Percentiles rank a stretch among this genome's conserved stretches.
These are phyloP conservation scores for Oryza glaberrima DNA, from an alignment of 176 grass and related monocot genomes.

Conservation along the genomic window DNA sequence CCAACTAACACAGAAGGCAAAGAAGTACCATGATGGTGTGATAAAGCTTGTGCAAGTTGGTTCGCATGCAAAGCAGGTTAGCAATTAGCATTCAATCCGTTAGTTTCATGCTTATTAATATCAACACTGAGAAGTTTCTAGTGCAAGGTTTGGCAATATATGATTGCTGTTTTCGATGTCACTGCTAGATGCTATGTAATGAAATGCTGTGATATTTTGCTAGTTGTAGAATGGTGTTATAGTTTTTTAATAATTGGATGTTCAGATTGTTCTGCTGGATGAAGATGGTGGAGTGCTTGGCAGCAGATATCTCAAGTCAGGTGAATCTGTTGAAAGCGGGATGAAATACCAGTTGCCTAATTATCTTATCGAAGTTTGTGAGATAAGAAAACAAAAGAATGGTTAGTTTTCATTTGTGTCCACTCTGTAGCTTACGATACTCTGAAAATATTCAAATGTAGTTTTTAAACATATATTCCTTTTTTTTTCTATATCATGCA, in stretches of 20 bases:
- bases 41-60: slow-evolving; percentile 59
- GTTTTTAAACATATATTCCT: background rate
- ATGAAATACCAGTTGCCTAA: slow-evolving; percentile 57
- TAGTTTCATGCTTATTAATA: slow-evolving; percentile 22
- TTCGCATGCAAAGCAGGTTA: slow-evolving; percentile 72
- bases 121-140: slow-evolving; percentile 10
- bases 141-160: slow-evolving; percentile 10
- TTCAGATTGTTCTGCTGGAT: slow-evolving; percentile 67
- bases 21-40: slow-evolving; percentile 83
- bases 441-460: background rate
- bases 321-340: slow-evolving; percentile 67
- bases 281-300: slow-evolving; percentile 61
- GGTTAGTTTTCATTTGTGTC: slow-evolving; percentile 50
- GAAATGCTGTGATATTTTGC: slow-evolving; percentile 16
- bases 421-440: background rate
- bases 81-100: background rate
- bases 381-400: slow-evolving; percentile 39
- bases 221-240: slow-evolving; percentile 5
- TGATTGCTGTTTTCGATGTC: slow-evolving; percentile 27
- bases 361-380: slow-evolving; percentile 70
- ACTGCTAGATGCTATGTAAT: slow-evolving; percentile 18
- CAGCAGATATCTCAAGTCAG: slow-evolving; percentile 66
- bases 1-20: slow-evolving; percentile 82
- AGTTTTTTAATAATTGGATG: slow-evolving; percentile 27
- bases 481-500: slow-evolving; percentile 33